Base-by-base conservation (phyloP, 495 filamentous ascomycete species). In the Podospora conica region DNA sequence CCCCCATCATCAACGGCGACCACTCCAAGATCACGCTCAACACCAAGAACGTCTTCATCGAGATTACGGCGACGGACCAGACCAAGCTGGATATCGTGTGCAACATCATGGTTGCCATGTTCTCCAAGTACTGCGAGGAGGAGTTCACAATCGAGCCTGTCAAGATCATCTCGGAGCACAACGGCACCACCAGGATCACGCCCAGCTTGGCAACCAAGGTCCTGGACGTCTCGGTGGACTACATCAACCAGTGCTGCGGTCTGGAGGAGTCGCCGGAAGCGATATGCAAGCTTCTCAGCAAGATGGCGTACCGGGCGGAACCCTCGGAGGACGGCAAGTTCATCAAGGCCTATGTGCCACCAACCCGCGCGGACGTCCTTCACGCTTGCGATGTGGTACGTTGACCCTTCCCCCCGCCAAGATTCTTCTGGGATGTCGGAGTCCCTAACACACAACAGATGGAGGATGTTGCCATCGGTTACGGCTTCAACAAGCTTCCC, bases 71-170 rank as follows among this genome's bases (percentile, higher is more conserved):
- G n/a, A 91, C 92, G 22, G 95, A 99, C 79, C 87, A 89, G 76
- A 99, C 95, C 9, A 99, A 99, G 80, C 85, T 97, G 18, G 94
- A 97, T 70, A 91, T 98, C 71, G 93, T 97, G 60, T 92, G 89
- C 81, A 91, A 92, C 69, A 93, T 96, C 70, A 88, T 99, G 76
- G 92, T 96, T 53, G 85, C 94, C 66, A 98, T 98, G 95, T 99
- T 99, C 85, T 93, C 91, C 55, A 84, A 90, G 73, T 97, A 99
- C 79, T 90, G 89, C 69, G 85, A 86, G 23, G 91, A 96, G 71
- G 86, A 86, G 3, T 97, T 96, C 86, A 94, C 92, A 48, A 87
- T 97, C 65, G 95, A 99, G 76, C 96, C 95, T 1, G 83, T 98
- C 69, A 86, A 94, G 74, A 90, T 99, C 67, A 82, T 93, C 64